Base-by-base conservation (phyloP, 1,284 basidiomycete species). In the Stereum hirsutum region DNA sequence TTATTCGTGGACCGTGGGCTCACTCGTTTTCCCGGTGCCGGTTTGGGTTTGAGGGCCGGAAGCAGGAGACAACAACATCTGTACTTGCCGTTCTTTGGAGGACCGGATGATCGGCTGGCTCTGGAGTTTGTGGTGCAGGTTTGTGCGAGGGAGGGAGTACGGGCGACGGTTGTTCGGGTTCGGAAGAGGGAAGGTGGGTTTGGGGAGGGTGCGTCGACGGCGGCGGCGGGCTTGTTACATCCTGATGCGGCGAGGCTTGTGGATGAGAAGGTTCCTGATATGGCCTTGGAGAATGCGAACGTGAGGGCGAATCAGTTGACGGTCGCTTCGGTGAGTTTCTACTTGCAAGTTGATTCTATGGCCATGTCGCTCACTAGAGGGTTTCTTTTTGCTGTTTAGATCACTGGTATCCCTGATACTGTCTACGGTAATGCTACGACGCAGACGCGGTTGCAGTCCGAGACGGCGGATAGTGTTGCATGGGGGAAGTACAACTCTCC, bases 81-180 rank as follows among this genome's bases (percentile, higher is more conserved):
- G 43, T 70, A 80, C 57, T 56, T 85, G 27, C 77, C 78, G 7
- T 86, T 86, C 69, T 77, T 82, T 53, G 82, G 81, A 31, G 83
- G 82, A 0, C 73, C 79, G 0, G 82, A 87, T 54, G 82, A 85
- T 49, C 65, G 78, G 3, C 68, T 76, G 15, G 77, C 75, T 2
- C 63, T 85, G 23, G 65, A 71, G 39, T 68, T 82, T 45, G 70
- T 76, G n/a, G 64, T 75, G 11, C 78, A 81, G 59, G 62, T 82
- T 25, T 78, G 76, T 49, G 51, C 62, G 21, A 69, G 75, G 52
- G 58, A 65, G 20, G 57, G 59, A 42, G 69, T 79, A 31, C 67
- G 62, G 14, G 76, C 72, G 8, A 78, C 72, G 4, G 74, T 91
- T 2, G 58, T 89, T 23, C 69, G 80, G 50, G 59, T 91, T 41